Evolutionary conservation across 2,329 filamentous ascomycete genomes (phyloP).

Genomic region (Fusarium dlaminii): DNA sequence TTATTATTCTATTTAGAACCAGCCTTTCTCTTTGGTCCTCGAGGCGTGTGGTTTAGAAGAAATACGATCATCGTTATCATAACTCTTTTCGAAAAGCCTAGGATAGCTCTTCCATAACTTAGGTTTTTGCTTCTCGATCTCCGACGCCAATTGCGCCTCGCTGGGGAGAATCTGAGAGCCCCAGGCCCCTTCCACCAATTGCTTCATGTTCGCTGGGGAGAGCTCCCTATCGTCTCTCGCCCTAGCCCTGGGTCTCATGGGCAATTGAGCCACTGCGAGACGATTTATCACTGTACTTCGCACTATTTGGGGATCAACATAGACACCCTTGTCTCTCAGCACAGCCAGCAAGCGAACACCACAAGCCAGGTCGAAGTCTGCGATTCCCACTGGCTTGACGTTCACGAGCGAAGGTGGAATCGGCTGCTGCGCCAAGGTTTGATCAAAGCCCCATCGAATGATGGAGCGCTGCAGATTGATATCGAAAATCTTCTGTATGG

Average conservation of each 20-base stretch:
- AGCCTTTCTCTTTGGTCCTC: slow-evolving; percentile 2
- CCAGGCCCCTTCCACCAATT: slow-evolving; percentile 49
- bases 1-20: slow-evolving; percentile 34
- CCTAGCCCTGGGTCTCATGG: slow-evolving; percentile 42
- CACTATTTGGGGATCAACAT: slow-evolving; percentile 47
- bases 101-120: slow-evolving; percentile 46
- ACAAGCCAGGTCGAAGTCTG: slow-evolving; percentile 47
- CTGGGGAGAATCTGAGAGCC: slow-evolving; percentile 45
- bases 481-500: slow-evolving; percentile 58
- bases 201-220: slow-evolving; percentile 43
- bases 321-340: slow-evolving; percentile 49
- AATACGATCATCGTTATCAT: slow-evolving; percentile 29
- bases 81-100: slow-evolving; percentile 42
- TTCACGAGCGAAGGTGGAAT: slow-evolving; percentile 12
- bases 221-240: slow-evolving; percentile 47
- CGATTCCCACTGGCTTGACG: slow-evolving; percentile 12
- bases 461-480: slow-evolving; percentile 51
- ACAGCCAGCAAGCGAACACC: slow-evolving; percentile 50
- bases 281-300: slow-evolving; percentile 43
- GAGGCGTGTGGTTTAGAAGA: not conserved
- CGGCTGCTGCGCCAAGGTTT: slow-evolving; percentile 43
- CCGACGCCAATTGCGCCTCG: slow-evolving; percentile 31
- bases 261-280: slow-evolving; percentile 43
- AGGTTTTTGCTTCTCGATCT: slow-evolving; percentile 44
- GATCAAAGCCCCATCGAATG: slow-evolving; percentile 58